Percentiles rank a stretch among this genome's conserved stretches.
Conservation (phyloP, 257 asterid genomes). For the Nicotiana tabacum region DNA sequence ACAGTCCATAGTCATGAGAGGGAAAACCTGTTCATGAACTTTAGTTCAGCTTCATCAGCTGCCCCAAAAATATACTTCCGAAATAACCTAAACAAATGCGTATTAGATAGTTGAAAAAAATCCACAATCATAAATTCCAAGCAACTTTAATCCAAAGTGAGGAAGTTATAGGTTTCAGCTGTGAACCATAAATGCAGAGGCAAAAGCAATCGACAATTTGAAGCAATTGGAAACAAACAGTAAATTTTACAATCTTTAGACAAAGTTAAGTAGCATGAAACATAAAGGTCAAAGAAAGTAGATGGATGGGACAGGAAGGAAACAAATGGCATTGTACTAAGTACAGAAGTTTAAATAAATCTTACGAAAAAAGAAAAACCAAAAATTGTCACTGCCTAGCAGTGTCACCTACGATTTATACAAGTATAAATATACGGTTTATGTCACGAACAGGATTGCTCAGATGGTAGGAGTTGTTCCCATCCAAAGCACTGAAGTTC, state of each 20-base stretch:
- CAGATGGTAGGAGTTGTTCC: background rate
- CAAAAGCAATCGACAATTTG: background rate
- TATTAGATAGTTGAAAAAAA: background rate
- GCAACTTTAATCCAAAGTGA: background rate
- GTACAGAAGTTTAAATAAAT: background rate
- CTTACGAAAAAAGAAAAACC: background rate
- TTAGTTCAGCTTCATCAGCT: constrained; percentile 96
- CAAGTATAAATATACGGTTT: background rate
- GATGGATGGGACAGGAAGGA: background rate
- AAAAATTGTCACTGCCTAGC: background rate
- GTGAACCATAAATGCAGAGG: background rate
- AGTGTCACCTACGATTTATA: background rate
- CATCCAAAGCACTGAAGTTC: background rate
- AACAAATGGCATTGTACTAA: background rate
- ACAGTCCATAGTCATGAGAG: background rate
- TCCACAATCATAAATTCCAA: background rate
- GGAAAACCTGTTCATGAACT: constrained; percentile 78
- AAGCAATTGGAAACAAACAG: background rate
- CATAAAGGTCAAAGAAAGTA: background rate
- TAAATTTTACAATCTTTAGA: background rate
- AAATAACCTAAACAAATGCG: constrained; percentile 45
- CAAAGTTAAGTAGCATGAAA: background rate
- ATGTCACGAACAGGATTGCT: background rate
- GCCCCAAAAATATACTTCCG: constrained; percentile 93
- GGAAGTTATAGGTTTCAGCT: background rate